These are phyloP conservation scores for Alnus rubra DNA, from an alignment of 306 rosid species.

Conservation along the genomic window DNA sequence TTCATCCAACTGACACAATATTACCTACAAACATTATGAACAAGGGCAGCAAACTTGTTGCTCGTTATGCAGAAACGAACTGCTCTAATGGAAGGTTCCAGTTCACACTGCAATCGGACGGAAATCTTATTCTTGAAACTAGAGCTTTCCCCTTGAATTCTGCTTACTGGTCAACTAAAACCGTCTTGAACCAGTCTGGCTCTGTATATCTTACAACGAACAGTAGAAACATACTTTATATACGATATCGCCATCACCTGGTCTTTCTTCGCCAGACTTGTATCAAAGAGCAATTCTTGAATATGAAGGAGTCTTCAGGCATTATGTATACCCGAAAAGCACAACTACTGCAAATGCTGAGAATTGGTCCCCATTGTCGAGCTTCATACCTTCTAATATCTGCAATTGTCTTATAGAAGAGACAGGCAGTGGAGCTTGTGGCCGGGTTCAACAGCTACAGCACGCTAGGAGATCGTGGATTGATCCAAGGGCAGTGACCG, in stretches of 20 bases:
- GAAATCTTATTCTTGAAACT: conserved; percentile 30
- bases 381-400: background rate
- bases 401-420: background rate
- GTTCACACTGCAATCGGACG: conserved; percentile 22
- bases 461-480: too few relatives aligned
- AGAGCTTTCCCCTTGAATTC: conserved; percentile 35
- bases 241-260: background rate
- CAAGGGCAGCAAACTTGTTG: background rate
- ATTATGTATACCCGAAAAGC: conserved; percentile 41
- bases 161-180: conserved; percentile 8
- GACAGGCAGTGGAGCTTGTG: too few relatives aligned
- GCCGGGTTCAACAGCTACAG: too few relatives aligned
- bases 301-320: conserved; percentile 56
- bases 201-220: conserved; percentile 29
- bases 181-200: conserved; percentile 43
- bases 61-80: conserved; percentile 30
- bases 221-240: background rate
- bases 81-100: conserved; percentile 45
- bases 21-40: conserved; percentile 47
- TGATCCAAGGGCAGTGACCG: too few relatives aligned
- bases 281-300: conserved; percentile 66
- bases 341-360: background rate
- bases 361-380: background rate
- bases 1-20: conserved; percentile 58
- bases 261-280: background rate